These are phyloP conservation scores for Colletotrichum lupini DNA, from an alignment of 2,329 filamentous ascomycete species.

Conservation along the genomic window DNA sequence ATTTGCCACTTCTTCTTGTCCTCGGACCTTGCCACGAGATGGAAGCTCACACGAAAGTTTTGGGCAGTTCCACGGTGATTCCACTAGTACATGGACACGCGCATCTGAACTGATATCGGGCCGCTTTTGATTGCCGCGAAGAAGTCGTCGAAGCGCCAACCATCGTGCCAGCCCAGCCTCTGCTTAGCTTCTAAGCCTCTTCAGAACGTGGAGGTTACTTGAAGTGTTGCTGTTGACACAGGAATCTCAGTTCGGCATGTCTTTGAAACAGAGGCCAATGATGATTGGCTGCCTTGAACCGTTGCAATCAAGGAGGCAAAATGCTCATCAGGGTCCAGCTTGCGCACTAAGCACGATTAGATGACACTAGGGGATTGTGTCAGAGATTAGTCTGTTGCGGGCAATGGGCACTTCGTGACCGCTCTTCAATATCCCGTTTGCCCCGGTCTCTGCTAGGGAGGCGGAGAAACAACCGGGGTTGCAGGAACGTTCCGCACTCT, in stretches of 20 bases:
- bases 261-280: slow-evolving; percentile 15
- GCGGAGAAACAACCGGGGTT: slow-evolving; percentile 7
- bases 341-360: slow-evolving; percentile 27
- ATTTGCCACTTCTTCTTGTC: background rate
- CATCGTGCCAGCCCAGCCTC: no score
- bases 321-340: slow-evolving; percentile 27
- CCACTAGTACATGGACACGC: background rate
- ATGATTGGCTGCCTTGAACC: slow-evolving; percentile 25
- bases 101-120: background rate
- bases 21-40: slow-evolving; percentile 6
- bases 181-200: slow-evolving; percentile 4
- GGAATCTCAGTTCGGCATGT: slow-evolving; percentile 4
- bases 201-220: background rate
- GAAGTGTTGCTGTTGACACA: background rate
- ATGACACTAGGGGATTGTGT: slow-evolving; percentile 25
- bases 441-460: slow-evolving; percentile 4
- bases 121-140: background rate
- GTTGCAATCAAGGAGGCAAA: slow-evolving; percentile 24
- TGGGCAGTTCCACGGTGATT: background rate
- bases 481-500: slow-evolving; percentile 27
- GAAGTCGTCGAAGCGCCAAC: background rate
- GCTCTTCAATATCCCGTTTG: slow-evolving; percentile 25
- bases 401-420: slow-evolving; percentile 23
- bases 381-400: slow-evolving; percentile 12
- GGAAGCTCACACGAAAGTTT: background rate